Base-by-base conservation (phyloP, 2,329 filamentous ascomycete genomes). In the Clonostachys rosea region DNA sequence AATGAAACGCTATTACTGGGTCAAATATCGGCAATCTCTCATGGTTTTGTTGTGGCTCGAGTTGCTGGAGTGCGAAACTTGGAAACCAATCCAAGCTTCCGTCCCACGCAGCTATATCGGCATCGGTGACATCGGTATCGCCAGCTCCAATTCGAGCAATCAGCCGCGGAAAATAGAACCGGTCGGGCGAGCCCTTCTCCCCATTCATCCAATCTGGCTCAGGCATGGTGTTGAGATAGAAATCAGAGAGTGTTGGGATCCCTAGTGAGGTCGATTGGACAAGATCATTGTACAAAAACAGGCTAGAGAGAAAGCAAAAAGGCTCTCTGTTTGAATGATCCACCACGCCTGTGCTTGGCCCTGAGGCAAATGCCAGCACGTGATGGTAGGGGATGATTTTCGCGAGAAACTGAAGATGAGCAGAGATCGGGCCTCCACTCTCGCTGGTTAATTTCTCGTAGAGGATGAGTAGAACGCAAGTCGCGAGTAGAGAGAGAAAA, bases 241-340 rank as follows among this genome's bases (percentile, higher is more conserved):
- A 55, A 17, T 41, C 41, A 5, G 52, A 54, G 4, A 56, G 34
- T 2, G 54, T 50, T 6, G 48, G 34, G 6, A 44, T 50, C 13
- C 45, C 24, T 2, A 50, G 36, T 2, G 51, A 53, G 3, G 53
- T 55, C 3, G 54, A 50, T 13, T 48, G 40, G 11, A 56, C 52
- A 2, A 54, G 49, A 20, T 56, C 54, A 42, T 54, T 53, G 37
- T 56, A 54, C 4, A 53, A 43, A 18, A 56, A 56, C 1, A 54
- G 40, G 10, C 35, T 53, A 11, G 49, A 51, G 17, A 55, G 42
- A 24, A 55, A 55, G n/a, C 49, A 45, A 2, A 50, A 20, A 6
- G 43, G 33, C 12, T 45, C 33, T 17, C 18, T 34, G 33, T 35
- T 36, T 14, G 16, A 35, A 37, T 35, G 4, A 36, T 36, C 10